Percentiles rank a stretch among this genome's conserved stretches.
These are phyloP conservation scores for Spirogloea muscicola DNA, from an alignment of 139 green algal species.

Conservation along the genomic window DNA sequence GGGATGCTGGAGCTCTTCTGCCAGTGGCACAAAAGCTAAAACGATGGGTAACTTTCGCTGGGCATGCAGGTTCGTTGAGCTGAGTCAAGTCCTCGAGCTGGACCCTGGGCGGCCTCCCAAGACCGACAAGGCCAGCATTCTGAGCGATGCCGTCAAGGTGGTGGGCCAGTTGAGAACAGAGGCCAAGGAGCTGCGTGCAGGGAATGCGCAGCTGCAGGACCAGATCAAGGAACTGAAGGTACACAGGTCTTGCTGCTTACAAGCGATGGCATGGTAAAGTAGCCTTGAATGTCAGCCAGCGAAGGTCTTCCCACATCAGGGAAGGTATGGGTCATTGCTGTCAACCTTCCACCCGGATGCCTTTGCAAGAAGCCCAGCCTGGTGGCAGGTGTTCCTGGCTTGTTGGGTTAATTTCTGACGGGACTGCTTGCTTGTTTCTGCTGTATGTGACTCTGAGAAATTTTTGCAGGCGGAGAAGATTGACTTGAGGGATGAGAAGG, in stretches of 20 bases:
- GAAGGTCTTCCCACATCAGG: no score
- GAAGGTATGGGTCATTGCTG: no score
- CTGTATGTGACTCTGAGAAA: no score
- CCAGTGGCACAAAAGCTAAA: conserved; percentile 48
- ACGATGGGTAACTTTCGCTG: conserved; percentile 38
- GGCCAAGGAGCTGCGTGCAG: conserved; percentile 39
- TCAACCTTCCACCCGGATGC: no score
- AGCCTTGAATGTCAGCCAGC: no score
- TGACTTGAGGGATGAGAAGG: conserved; percentile 45
- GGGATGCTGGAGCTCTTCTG: background rate
- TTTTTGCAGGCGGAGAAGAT: conserved; percentile 45
- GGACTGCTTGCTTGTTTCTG: conserved; percentile 5
- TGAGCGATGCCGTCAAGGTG: conserved; percentile 65
- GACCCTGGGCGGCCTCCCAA: conserved; percentile 67
- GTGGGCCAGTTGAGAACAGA: conserved; percentile 61
- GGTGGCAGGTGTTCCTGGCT: no score
- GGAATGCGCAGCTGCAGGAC: conserved; percentile 55
- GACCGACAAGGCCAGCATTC: conserved; percentile 68
- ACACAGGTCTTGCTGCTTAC: conserved; percentile 1
- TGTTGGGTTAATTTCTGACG: no score
- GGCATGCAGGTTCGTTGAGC: conserved; percentile 33
- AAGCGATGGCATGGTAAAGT: no score
- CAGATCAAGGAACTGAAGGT: conserved; percentile 77
- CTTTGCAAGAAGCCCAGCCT: no score
- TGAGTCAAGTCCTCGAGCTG: conserved; percentile 28